Evolutionary conservation across 306 rosid species (phyloP).

Genomic region (Echinosophora koreensis): DNA sequence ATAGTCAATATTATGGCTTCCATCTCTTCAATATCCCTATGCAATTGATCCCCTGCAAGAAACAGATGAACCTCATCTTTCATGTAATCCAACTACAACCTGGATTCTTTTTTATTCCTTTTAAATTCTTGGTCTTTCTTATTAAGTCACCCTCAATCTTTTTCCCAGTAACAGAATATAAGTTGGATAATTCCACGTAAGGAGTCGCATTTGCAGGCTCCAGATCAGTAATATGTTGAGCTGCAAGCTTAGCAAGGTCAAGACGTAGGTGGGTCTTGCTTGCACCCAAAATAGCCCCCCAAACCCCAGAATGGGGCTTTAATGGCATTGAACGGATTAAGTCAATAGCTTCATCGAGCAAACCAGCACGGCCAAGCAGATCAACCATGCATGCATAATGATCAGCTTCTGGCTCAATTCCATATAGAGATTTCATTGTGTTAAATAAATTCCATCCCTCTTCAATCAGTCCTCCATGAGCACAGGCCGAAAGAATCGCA

Average conservation of each 20-base stretch:
- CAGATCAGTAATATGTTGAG: conserved; percentile 58
- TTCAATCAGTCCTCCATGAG: conserved; percentile 77
- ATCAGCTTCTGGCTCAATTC: conserved; percentile 70
- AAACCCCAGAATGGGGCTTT: conserved; percentile 78
- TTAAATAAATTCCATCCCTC: conserved; percentile 69
- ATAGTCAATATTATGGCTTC: conserved; percentile 45
- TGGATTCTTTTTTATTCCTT: conserved; percentile 72
- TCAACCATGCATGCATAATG: conserved; percentile 91
- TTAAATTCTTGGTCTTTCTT: conserved; percentile 56
- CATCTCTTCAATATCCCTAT: conserved; percentile 53
- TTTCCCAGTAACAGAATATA: conserved; percentile 67
- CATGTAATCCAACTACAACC: conserved; percentile 85
- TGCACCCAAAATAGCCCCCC: conserved; percentile 89
- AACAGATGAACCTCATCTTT: conserved; percentile 67
- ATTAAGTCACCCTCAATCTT: conserved; percentile 57
- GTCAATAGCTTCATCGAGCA: conserved; percentile 67
- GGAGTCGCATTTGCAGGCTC: conserved; percentile 87
- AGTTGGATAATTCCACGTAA: conserved; percentile 71
- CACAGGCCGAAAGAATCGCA: conserved; percentile 84
- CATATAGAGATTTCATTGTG: conserved; percentile 59
- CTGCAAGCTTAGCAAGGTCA: conserved; percentile 83
- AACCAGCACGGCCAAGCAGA: conserved; percentile 85
- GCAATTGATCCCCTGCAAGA: conserved; percentile 66
- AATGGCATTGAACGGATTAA: conserved; percentile 72
- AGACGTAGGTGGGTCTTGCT: conserved; percentile 67